Evolutionary conservation across 108 stramenopile genomes (phyloP).

Genomic region (Nannochloropsis oceanica): DNA sequence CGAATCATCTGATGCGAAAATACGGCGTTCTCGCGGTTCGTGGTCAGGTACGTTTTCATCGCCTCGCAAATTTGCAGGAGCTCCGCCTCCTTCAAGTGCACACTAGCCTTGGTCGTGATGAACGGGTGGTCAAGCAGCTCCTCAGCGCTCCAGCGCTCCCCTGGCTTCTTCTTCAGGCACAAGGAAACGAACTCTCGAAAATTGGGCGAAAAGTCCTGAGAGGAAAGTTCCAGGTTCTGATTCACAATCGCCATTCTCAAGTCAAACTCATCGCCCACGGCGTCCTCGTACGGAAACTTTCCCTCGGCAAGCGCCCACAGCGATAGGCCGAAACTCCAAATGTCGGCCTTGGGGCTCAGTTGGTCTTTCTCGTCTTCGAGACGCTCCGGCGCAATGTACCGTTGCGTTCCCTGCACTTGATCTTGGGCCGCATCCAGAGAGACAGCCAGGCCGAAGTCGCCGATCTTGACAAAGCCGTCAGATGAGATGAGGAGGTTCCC

Average conservation of each 20-base stretch:
- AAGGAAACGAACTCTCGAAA: constrained; percentile 2
- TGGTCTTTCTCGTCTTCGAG: neutral
- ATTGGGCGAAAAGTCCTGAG: neutral
- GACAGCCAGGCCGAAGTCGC: constrained; percentile 42
- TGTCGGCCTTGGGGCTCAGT: neutral
- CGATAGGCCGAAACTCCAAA: neutral
- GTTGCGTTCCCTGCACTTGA: neutral
- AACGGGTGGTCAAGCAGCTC: constrained; percentile 32
- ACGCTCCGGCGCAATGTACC: neutral
- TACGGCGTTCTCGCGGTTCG: neutral
- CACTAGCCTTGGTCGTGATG: neutral
- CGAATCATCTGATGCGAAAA: neutral
- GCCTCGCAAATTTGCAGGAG: neutral
- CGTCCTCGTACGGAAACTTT: neutral
- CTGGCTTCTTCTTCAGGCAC: constrained; percentile 31
- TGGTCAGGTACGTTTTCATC: neutral
- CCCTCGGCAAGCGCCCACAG: neutral
- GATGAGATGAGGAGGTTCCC: constrained; percentile 38
- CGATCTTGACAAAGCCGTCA: constrained; percentile 33
- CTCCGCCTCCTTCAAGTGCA: neutral
- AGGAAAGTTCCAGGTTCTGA: neutral
- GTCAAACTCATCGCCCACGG: neutral
- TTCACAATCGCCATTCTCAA: neutral
- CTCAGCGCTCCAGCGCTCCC: constrained; percentile 13
- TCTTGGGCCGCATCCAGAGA: neutral